Base-by-base conservation (phyloP, 169 alveolate genomes). In the Cryptosporidium parvum region DNA sequence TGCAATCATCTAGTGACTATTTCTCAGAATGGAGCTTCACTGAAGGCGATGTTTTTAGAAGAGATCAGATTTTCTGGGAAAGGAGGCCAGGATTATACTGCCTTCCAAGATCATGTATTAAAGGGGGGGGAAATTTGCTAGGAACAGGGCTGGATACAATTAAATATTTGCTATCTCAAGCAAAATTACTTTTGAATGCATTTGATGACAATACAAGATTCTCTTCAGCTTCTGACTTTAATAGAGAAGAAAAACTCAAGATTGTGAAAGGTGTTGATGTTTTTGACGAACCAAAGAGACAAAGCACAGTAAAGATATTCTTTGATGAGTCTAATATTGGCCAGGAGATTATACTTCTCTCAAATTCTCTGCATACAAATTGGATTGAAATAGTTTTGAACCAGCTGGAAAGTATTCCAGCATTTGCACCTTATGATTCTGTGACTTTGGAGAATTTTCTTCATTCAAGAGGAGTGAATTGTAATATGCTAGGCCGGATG, bases 361-460 rank as follows among this genome's bases (percentile, higher is more conserved):
- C 89, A 14, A 80, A 80, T 26, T 80, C 89, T 39, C 23, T 80
- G 23, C 89, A 80, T 62, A 80, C 89, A 26, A 80, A 80, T 65
- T 80, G 89, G 89, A 8, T 80, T 3, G 75, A 51, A 44, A 80
- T 80, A 35, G 68, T 65, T 44, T 65, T 80, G 45, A 69, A 80
- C 37, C 89, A 80, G 44, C 42, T 80, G 26, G 89, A 80, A 67
- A 80, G 89, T 62, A 80, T 80, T 42, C 89, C 89, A 33, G 80
- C 62, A 23, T 80, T 80, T 26, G 59, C 75, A 42, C 89, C 89
- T 58, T 80, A 80, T 65, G 89, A 80, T 48, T 80, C 89, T 6
- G 70, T 80, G 21, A 80, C 89, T 44, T 44, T 80, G 75, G 75
- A 59, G 44, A 61, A 62, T 42, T 80, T 80, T 80, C 21, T 80